Conservation (phyloP, 1,284 basidiomycete species). For the Thecaphora frezii region DNA sequence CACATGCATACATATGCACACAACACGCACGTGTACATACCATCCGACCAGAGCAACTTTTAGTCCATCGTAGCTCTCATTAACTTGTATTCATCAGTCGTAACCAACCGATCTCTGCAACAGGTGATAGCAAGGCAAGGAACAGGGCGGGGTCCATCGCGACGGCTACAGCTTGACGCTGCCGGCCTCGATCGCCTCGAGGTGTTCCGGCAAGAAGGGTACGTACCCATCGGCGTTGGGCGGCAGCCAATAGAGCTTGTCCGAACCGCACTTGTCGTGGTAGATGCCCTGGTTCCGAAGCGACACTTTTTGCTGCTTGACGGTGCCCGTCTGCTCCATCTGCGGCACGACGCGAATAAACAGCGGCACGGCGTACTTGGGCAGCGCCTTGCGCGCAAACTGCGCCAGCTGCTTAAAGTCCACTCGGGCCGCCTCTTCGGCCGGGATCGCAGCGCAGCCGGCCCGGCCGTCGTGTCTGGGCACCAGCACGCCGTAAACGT, state of each 20-base stretch:
- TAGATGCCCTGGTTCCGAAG: slow-evolving; percentile 58
- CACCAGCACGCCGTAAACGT: slow-evolving; percentile 59
- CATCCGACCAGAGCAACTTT: no score
- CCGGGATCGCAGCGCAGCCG: slow-evolving; percentile 59
- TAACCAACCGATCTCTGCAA: no score
- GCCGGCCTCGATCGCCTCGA: slow-evolving; percentile 38
- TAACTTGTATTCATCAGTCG: no score
- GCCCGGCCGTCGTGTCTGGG: slow-evolving; percentile 58
- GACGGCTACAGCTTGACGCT: slow-evolving; percentile 43
- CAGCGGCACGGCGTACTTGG: slow-evolving; percentile 59
- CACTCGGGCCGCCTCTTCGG: slow-evolving; percentile 12
- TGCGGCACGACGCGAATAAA: slow-evolving; percentile 55
- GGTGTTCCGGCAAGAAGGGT: slow-evolving; percentile 40
- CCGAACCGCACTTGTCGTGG: slow-evolving; percentile 40
- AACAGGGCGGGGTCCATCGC: no score
- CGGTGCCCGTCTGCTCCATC: slow-evolving; percentile 54
- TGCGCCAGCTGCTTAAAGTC: slow-evolving; percentile 47
- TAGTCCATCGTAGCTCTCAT: no score
- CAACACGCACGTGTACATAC: no score
- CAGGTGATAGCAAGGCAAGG: no score
- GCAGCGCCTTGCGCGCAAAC: slow-evolving; percentile 48
- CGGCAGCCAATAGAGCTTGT: slow-evolving; percentile 49
- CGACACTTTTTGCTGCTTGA: slow-evolving; percentile 56
- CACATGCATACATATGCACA: no score
- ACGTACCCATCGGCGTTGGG: slow-evolving; percentile 38